Evolutionary conservation across 1,284 basidiomycete genomes (phyloP).

Genomic region (Marasmius oreades): DNA sequence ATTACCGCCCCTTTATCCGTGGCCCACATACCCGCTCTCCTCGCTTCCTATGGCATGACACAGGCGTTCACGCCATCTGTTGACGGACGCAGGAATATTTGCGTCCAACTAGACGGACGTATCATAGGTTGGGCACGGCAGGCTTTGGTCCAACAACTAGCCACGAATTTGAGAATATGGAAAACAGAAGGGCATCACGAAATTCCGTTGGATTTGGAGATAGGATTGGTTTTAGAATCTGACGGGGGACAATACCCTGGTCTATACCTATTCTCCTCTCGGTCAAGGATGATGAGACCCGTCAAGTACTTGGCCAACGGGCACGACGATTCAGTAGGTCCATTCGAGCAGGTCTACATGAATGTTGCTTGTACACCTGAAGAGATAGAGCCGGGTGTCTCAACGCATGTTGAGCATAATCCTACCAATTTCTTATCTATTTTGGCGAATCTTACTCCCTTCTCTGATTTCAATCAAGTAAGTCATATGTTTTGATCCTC

Average conservation of each 20-base stretch:
- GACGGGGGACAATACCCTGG: conserved; percentile 97
- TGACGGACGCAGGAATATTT: conserved; percentile 79
- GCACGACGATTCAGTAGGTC: conserved; percentile 86
- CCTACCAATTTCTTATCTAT: conserved; percentile 96
- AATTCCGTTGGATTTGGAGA: conserved; percentile 93
- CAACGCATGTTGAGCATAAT: conserved; percentile 91
- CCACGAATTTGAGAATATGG: conserved; percentile 85
- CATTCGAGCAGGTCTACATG: conserved; percentile 99
- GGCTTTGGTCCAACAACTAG: conserved; percentile 74
- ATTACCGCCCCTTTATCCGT: conserved; percentile 79
- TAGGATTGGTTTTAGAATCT: conserved; percentile 88
- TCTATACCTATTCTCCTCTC: conserved; percentile 88
- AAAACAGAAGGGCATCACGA: conserved; percentile 88
- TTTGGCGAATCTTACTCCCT: conserved; percentile 77
- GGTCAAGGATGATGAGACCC: conserved; percentile 96
- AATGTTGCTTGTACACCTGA: conserved; percentile 92
- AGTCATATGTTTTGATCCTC: conserved; percentile 12
- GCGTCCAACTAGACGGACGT: conserved; percentile 91
- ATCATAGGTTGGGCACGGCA: conserved; percentile 95
- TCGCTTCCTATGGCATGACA: conserved; percentile 92
- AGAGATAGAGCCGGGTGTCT: conserved; percentile 82
- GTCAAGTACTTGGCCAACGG: conserved; percentile 90
- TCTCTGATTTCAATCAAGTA: conserved; percentile 97
- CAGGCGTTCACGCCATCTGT: conserved; percentile 79
- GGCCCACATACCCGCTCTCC: conserved; percentile 77